These are phyloP conservation scores for Metschnikowia chrysomelidarum DNA, from an alignment of 805 yeast genomes.

Conservation along the genomic window DNA sequence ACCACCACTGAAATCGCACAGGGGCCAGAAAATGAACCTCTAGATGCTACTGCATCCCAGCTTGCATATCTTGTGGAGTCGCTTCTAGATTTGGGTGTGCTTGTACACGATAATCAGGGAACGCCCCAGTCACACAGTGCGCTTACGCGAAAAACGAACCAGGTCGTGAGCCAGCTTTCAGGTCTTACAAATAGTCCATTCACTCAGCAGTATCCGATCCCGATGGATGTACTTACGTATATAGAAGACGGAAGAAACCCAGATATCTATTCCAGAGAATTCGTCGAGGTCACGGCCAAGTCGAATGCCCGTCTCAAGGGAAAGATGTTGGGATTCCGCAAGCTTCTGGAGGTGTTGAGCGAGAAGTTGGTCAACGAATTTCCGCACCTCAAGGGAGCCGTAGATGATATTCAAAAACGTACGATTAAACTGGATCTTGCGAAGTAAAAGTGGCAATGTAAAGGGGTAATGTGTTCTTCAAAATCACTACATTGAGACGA, in stretches of 20 bases:
- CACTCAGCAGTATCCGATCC: slow-evolving; percentile 49
- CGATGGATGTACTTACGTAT: slow-evolving; percentile 83
- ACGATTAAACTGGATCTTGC: slow-evolving; percentile 5
- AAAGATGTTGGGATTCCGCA: slow-evolving; percentile 65
- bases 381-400: slow-evolving; percentile 64
- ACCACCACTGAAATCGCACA: slow-evolving; percentile 29
- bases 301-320: slow-evolving; percentile 88
- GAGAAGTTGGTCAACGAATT: slow-evolving; percentile 71
- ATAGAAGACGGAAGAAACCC: slow-evolving; percentile 97
- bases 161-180: slow-evolving; percentile 35
- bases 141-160: slow-evolving; percentile 42
- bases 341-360: slow-evolving; percentile 64
- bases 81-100: slow-evolving; percentile 83
- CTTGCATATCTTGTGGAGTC: slow-evolving; percentile 55
- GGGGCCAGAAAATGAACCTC: slow-evolving; percentile 27
- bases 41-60: slow-evolving; percentile 30
- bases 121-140: slow-evolving; percentile 71
- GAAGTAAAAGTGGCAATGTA: no score
- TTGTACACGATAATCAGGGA: slow-evolving; percentile 91
- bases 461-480: no score
- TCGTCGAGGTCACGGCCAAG: slow-evolving; percentile 88
- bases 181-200: slow-evolving; percentile 32
- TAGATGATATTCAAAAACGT: slow-evolving; percentile 54
- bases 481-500: no score
- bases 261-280: slow-evolving; percentile 94